These are phyloP conservation scores for Phytophthora meadii DNA, from an alignment of 352 stramenopile genomes.

Conservation along the genomic window DNA sequence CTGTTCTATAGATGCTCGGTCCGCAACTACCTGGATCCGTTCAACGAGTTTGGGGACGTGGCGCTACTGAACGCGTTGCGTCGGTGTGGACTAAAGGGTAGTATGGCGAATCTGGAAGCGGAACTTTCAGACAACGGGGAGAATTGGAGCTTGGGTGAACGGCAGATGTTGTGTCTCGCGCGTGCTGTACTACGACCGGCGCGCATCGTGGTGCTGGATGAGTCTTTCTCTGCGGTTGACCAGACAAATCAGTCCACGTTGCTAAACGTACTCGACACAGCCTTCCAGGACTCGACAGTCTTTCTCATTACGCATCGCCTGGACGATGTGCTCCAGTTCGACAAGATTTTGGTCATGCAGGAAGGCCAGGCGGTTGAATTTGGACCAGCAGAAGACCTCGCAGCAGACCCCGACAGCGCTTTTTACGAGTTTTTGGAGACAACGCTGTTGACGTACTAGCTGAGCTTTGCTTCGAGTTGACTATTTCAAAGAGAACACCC, in stretches of 20 bases:
- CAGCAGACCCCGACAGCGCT: slow-evolving; percentile 38
- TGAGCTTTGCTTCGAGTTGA: too few species aligned
- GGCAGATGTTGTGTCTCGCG: slow-evolving; percentile 96
- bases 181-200: slow-evolving; percentile 93
- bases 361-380: slow-evolving; percentile 47
- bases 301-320: slow-evolving; percentile 97
- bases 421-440: slow-evolving; percentile 66
- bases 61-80: slow-evolving; percentile 51
- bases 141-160: slow-evolving; percentile 96
- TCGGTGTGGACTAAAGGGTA: slow-evolving; percentile 47
- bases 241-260: slow-evolving; percentile 64
- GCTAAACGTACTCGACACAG: slow-evolving; percentile 83
- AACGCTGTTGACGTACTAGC: slow-evolving; percentile 47
- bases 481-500: too few species aligned
- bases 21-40: slow-evolving; percentile 94
- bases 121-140: slow-evolving; percentile 88
- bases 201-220: slow-evolving; percentile 88
- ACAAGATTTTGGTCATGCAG: slow-evolving; percentile 48
- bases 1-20: slow-evolving; percentile 93
- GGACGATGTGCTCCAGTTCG: slow-evolving; percentile 81
- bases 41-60: slow-evolving; percentile 73
- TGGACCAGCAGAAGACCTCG: slow-evolving; percentile 50
- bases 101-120: slow-evolving; percentile 38
- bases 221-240: slow-evolving; percentile 81
- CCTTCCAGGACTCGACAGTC: slow-evolving; percentile 94